Percentiles rank a stretch among this genome's conserved stretches.
Evolutionary conservation across 1,139 yeast species (phyloP).

Genomic region (Blastobotrys apis): DNA sequence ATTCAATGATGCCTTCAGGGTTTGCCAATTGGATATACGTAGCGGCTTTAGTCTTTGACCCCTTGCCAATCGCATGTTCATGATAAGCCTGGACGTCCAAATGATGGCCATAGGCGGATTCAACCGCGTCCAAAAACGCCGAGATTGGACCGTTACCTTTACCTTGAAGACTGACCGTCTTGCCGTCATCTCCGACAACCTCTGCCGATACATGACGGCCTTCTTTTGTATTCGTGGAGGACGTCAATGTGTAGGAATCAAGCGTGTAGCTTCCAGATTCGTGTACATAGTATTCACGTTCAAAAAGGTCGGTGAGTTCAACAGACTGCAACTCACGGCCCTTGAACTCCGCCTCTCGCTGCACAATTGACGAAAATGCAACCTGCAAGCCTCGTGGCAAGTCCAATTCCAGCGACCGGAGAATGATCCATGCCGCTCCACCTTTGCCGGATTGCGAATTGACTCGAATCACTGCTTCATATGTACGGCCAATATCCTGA

Average conservation of each 20-base stretch:
- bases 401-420: slow-evolving; percentile 82
- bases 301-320: slow-evolving; percentile 76
- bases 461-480: slow-evolving; percentile 96
- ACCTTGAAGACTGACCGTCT: slow-evolving; percentile 50
- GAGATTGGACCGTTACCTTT: slow-evolving; percentile 95
- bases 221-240: slow-evolving; percentile 36
- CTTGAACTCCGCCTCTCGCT: slow-evolving; percentile 68
- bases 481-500: slow-evolving; percentile 90
- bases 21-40: slow-evolving; percentile 69
- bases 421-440: slow-evolving; percentile 96
- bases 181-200: slow-evolving; percentile 45
- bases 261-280: slow-evolving; percentile 35
- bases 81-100: slow-evolving; percentile 79
- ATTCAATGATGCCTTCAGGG: slow-evolving; percentile 42
- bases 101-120: slow-evolving; percentile 50
- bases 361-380: slow-evolving; percentile 81
- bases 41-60: slow-evolving; percentile 83
- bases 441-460: slow-evolving; percentile 98
- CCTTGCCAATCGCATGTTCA: slow-evolving; percentile 90
- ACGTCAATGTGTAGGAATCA: slow-evolving; percentile 32
- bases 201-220: slow-evolving; percentile 49
- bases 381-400: slow-evolving; percentile 90
- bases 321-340: slow-evolving; percentile 79
- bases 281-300: slow-evolving; percentile 57
- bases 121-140: slow-evolving; percentile 76